Base-by-base conservation (phyloP, 768 basidiomycete species). In the Cystobasidium ongulense region DNA sequence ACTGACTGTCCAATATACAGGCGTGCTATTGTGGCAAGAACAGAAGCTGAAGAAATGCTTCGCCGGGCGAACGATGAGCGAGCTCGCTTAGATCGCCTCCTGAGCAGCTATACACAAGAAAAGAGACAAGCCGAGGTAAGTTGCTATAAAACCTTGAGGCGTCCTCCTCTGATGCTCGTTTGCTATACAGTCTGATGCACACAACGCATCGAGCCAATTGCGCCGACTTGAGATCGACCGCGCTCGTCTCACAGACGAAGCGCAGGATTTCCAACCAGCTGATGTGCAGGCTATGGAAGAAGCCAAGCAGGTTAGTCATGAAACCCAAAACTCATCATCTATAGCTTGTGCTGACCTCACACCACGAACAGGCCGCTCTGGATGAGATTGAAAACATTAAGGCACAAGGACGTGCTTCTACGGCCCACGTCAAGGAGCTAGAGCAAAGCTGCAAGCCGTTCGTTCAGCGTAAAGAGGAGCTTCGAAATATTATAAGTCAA, bases 1-100 rank as follows among this genome's bases (percentile, higher is more conserved):
- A 7, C 31, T 35, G n/a, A 33, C 23, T 7, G 13, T 3, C 13
- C 15, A 29, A 59, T 17, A 59, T 18, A 21, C 72, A 74, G 74
- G 25, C 38, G 29, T 8, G 52, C 29, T 5, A 17, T 61, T 84
- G 3, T 86, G 86, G 78, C 79, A 83, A 76, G 89, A 87, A 76
- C 73, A 1, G 74, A 72, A 1, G 43, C 74, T 38, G 35, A 21
- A 10, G 4, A 27, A n/a, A 23, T 17, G 5, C 27, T 38, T 18
- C 38, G 21, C 13, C 21, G 63, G 21, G 46, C 67, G 18, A 63
- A 72, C n/a, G 5, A 10, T 10, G 73, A 66, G 29, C 72, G 54
- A 15, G 35, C 25, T n/a, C 1, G 39, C 15, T 39, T 75, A 27
- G 54, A 77, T 31, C 8, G 15, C 18, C 11, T 35, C 3, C 67